A percentile compares a stretch with the other conserved stretches of the same genome.
These are phyloP conservation scores for Cornus controversa DNA, from an alignment of 148 eudicot species.

Conservation along the genomic window DNA sequence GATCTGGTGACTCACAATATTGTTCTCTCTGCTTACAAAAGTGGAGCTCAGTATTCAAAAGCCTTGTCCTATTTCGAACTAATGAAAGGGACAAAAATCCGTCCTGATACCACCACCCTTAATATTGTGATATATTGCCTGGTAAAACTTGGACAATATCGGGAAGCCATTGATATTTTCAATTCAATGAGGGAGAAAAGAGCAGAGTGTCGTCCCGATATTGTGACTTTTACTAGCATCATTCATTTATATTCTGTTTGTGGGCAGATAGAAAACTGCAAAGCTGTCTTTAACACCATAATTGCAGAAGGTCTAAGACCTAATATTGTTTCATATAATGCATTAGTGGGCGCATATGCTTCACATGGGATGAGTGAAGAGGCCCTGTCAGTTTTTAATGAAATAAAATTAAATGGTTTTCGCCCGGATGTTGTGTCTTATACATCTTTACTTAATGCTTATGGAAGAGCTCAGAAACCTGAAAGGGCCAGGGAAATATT, in stretches of 20 bases:
- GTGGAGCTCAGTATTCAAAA: constrained; percentile 76
- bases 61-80: constrained; percentile 90
- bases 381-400: constrained; percentile 58
- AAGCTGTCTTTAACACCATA: constrained; percentile 73
- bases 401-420: constrained; percentile 54
- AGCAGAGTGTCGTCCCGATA: constrained; percentile 69
- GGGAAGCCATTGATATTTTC: constrained; percentile 62
- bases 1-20: constrained; percentile 95
- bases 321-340: constrained; percentile 78
- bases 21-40: constrained; percentile 83
- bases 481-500: constrained; percentile 69
- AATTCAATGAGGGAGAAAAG: constrained; percentile 78
- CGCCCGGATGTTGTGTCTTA: constrained; percentile 82
- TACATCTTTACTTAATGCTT: constrained; percentile 88
- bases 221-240: constrained; percentile 86
- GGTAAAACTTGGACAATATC: constrained; percentile 66
- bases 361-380: constrained; percentile 73
- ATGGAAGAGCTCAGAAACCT: constrained; percentile 88
- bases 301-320: constrained; percentile 79
- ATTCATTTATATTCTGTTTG: constrained; percentile 87
- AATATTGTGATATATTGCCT: constrained; percentile 81
- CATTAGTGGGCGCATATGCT: constrained; percentile 84
- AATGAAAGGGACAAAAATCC: constrained; percentile 83
- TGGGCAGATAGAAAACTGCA: constrained; percentile 81
- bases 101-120: constrained; percentile 74